Percentiles rank a stretch among this genome's conserved stretches.
Evolutionary conservation across 805 yeast genomes (phyloP).

Genomic region (Saturnispora diversa): DNA sequence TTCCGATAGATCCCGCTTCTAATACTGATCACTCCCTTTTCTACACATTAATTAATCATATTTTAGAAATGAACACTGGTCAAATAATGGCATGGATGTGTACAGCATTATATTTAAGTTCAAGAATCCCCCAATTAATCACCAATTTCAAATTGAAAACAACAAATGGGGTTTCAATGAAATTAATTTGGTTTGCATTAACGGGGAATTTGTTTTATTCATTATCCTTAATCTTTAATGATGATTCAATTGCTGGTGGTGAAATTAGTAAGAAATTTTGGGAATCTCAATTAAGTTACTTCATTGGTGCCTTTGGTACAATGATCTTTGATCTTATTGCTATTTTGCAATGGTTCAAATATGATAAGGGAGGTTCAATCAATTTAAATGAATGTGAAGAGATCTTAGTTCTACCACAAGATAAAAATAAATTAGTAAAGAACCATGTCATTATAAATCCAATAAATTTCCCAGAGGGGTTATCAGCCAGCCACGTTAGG

Average conservation of each 20-base stretch:
- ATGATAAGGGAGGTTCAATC: constrained; percentile 23
- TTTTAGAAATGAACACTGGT: constrained; percentile 17
- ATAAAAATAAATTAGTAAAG: background rate
- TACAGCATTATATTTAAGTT: constrained; percentile 39
- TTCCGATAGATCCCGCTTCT: too few relatives aligned
- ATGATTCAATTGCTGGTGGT: constrained; percentile 33
- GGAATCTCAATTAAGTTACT: constrained; percentile 31
- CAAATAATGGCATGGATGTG: constrained; percentile 43
- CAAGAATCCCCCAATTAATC: constrained; percentile 45
- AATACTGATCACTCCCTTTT: too few relatives aligned
- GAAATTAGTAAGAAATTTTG: constrained; percentile 34
- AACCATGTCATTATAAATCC: background rate
- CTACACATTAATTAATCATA: background rate
- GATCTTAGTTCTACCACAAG: too few relatives aligned
- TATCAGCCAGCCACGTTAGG: constrained; percentile 22
- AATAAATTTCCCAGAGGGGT: constrained; percentile 6
- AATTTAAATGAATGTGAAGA: too few relatives aligned
- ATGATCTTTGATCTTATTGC: constrained; percentile 39
- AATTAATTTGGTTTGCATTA: constrained; percentile 42
- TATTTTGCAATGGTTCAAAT: constrained; percentile 36
- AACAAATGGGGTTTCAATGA: constrained; percentile 44
- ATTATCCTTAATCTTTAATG: constrained; percentile 38
- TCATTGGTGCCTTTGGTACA: constrained; percentile 47
- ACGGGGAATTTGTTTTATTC: constrained; percentile 45
- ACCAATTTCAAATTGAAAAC: constrained; percentile 39